Percentiles rank a stretch among this genome's conserved stretches.
Conservation (phyloP, 306 rosid genomes). For the Sphenostylis stenocarpa region DNA sequence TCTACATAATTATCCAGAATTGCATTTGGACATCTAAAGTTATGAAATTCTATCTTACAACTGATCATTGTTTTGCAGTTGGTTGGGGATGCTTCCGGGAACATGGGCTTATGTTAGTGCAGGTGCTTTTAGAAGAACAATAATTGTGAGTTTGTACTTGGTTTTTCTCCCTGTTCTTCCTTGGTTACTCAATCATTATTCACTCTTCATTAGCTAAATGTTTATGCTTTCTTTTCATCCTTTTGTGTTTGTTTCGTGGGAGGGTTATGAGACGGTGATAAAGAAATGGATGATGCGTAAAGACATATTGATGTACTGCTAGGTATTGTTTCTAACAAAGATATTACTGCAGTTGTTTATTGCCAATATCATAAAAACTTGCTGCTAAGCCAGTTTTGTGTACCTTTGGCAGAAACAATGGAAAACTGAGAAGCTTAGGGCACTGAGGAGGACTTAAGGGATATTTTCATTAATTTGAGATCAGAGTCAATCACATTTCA, state of each 20-base stretch:
- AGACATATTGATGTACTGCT: background rate
- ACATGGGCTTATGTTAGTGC: constrained; percentile 99
- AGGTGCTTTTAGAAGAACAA: constrained; percentile 97
- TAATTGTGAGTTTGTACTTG: constrained; percentile 69
- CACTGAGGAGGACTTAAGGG: background rate
- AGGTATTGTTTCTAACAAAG: background rate
- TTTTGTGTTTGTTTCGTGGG: background rate
- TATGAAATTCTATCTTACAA: constrained; percentile 28
- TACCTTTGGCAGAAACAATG: background rate
- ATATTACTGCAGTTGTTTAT: background rate
- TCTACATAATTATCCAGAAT: background rate
- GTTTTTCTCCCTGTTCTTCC: background rate
- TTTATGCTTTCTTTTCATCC: background rate
- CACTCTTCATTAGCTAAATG: background rate
- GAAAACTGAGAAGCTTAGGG: constrained; percentile 2
- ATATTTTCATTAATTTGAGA: constrained; percentile 4
- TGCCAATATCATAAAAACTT: background rate
- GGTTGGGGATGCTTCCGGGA: constrained; percentile 99
- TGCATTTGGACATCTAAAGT: constrained; percentile 1
- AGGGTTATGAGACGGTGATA: constrained; percentile 5
- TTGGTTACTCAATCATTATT: background rate
- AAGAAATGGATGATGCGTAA: constrained; percentile 6
- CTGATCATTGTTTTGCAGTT: constrained; percentile 53
- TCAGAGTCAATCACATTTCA: background rate
- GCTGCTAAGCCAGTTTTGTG: constrained; percentile 1